These are phyloP conservation scores for Penicillium sp. DNA, from an alignment of 2,329 filamentous ascomycete genomes.

Conservation along the genomic window DNA sequence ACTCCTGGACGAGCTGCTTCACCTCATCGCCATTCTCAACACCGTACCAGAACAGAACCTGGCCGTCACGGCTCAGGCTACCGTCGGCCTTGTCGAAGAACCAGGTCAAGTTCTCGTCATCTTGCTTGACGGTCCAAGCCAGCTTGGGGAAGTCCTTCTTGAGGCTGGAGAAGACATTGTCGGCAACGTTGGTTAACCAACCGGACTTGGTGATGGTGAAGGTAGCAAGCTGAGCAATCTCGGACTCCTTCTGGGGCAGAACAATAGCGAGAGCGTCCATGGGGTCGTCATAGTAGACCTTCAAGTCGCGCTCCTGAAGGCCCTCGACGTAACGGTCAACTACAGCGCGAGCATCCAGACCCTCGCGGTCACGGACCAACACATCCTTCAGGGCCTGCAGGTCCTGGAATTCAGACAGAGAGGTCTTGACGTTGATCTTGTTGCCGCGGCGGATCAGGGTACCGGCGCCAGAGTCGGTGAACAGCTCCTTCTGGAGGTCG, in stretches of 20 bases:
- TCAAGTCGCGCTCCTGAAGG: slow-evolving; percentile 72
- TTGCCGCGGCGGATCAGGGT: slow-evolving; percentile 88
- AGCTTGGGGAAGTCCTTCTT: slow-evolving; percentile 90
- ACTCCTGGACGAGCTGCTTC: slow-evolving; percentile 76
- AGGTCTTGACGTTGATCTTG: slow-evolving; percentile 71
- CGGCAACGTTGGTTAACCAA: slow-evolving; percentile 89
- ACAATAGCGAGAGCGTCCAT: slow-evolving; percentile 92
- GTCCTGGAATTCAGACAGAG: slow-evolving; percentile 69
- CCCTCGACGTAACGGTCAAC: slow-evolving; percentile 82
- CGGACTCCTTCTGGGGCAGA: slow-evolving; percentile 61
- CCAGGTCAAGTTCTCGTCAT: slow-evolving; percentile 96
- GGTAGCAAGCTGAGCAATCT: slow-evolving; percentile 77
- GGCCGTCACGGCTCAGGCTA: slow-evolving; percentile 76
- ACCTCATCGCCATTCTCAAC: slow-evolving; percentile 77
- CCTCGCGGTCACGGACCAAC: slow-evolving; percentile 73
- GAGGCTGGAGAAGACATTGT: slow-evolving; percentile 89
- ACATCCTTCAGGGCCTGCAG: slow-evolving; percentile 72
- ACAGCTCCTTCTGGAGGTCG: slow-evolving; percentile 91
- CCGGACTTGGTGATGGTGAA: slow-evolving; percentile 90
- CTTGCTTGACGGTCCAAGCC: slow-evolving; percentile 92
- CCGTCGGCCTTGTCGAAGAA: slow-evolving; percentile 97
- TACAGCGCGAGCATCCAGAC: slow-evolving; percentile 72
- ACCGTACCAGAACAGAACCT: slow-evolving; percentile 95
- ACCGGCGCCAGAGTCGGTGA: slow-evolving; percentile 91
- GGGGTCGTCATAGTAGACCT: slow-evolving; percentile 87